Evolutionary conservation across 306 rosid genomes (phyloP).

Genomic region (Pterocarpus macrocarpus): DNA sequence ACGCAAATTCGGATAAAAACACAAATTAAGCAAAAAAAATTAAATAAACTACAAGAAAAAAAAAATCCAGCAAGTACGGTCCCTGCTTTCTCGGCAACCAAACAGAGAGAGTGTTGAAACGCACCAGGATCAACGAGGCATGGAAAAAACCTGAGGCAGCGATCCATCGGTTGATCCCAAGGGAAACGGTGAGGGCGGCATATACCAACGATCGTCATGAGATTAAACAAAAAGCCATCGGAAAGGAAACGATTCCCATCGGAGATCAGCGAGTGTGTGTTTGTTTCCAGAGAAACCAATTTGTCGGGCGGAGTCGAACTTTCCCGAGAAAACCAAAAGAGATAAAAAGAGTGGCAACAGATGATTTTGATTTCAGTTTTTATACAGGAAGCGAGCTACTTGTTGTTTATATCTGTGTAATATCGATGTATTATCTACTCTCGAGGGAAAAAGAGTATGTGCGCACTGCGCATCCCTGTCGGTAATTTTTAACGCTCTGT

Average conservation of each 20-base stretch:
- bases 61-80: slow-evolving; percentile 4
- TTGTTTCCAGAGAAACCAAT: slow-evolving; percentile 42
- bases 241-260: slow-evolving; percentile 37
- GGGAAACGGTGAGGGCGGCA: slow-evolving; percentile 52
- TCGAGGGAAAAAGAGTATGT: background rate
- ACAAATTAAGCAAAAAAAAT: background rate
- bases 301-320: background rate
- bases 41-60: background rate
- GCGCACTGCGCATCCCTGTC: slow-evolving; percentile 40
- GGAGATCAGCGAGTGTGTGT: slow-evolving; percentile 30
- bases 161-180: slow-evolving; percentile 62
- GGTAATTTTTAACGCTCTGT: slow-evolving; percentile 18
- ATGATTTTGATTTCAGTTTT: background rate
- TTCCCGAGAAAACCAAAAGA: slow-evolving; percentile 19
- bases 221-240: background rate
- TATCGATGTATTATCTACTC: background rate
- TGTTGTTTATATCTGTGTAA: background rate
- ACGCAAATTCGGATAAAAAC: slow-evolving; percentile 18
- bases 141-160: slow-evolving; percentile 63
- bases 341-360: background rate
- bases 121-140: slow-evolving; percentile 91
- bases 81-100: slow-evolving; percentile 31
- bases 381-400: background rate
- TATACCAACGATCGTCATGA: slow-evolving; percentile 63
- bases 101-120: slow-evolving; percentile 19